Base-by-base conservation (phyloP, 345 rosid species). In the Sonneratia caseolaris region DNA sequence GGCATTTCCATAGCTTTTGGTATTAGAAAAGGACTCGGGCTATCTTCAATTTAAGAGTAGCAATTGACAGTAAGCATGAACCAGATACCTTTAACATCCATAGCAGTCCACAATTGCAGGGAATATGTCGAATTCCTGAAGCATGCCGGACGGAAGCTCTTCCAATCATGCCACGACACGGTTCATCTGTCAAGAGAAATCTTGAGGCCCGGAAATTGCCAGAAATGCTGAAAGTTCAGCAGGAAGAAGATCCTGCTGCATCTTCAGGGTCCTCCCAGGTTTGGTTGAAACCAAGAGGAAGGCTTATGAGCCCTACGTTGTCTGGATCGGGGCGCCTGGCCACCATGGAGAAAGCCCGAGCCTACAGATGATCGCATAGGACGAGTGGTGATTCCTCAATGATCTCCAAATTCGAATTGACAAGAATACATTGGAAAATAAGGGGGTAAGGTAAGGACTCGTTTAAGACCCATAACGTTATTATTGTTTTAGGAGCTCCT, bases 271-370 rank as follows among this genome's bases (percentile, higher is more conserved):
- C 53, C 53, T 16, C 53, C 53, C 0, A 15, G 14, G 53, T 16
- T 15, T 48, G 53, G 18, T 48, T 16, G 53, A 48, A 16, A 48
- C 14, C 53, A 48, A 48, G 0, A 27, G 32, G 32, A 2, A 1
- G 48, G 70, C 53, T 11, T 67, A 67, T n/a, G 7, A 22, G 70
- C 70, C 70, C 37, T 12, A 67, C 27, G 37, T 24, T 12, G 70
- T 67, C 35, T 32, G 51, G 53, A 67, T 67, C 0, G 70, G 70
- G 32, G 32, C 32, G 35, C 53, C 70, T 1, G 40, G n/a, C 70
- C 70, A 67, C 51, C 70, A 67, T 27, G 27, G 51, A 3, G 16
- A 3, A 4, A 5, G 47, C 40, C 49, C 32, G 32, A 27, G 0
- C 0, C 47, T 67, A 24, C 49, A n/a, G 37, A 42, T 21, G 70